Evolutionary conservation across 805 yeast genomes (phyloP), one percentile per base, ranked within the genome.

Genomic region (Metschnikowia lunata): DNA sequence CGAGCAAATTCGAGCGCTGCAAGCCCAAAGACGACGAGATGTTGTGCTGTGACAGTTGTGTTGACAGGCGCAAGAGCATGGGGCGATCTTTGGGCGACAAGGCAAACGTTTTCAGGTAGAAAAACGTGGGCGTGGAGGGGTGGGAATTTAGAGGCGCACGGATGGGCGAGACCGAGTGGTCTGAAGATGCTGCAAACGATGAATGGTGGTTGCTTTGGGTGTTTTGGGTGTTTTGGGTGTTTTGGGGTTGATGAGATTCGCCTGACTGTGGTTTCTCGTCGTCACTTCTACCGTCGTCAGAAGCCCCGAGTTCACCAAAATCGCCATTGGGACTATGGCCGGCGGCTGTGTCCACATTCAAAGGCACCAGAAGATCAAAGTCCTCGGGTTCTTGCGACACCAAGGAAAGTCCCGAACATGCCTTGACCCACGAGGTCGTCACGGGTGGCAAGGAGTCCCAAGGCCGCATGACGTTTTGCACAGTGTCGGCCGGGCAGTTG

Each of bases 401-500:
- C 49, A 81, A 76, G 1, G 75, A 50, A 34, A 86, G 57, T 39
- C 74, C 76, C 34, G 76, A 72, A 13, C 56, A 58, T 0, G 79
- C 72, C 4, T 64, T 62, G 43, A 78, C 68, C 95, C 93, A 87
- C 0, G 81, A 70, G 5, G 75, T 56, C 0, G 86, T 66, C 0
- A 72, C 70, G 7, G 74, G 62, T 1, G 79, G 69, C 27, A 88
- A 58, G 34, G 77, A 74, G 39, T 80, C 82, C 6, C 77, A 58
- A 48, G 74, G 54, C 66, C 66, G 54, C 6, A 59, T 37, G 6
- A 70, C 53, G 41, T 63, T 61, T 7, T 57, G 54, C 33, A 45
- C 39, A 14, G 53, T 48, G 7, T 52, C 56, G 34, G 42, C 46
- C 6, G 36, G 35, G 1, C 51, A 40, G 43, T 63, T 67, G 35